These are phyloP conservation scores for Lactifluus rugatus DNA, from an alignment of 768 basidiomycete species.

Conservation along the genomic window DNA sequence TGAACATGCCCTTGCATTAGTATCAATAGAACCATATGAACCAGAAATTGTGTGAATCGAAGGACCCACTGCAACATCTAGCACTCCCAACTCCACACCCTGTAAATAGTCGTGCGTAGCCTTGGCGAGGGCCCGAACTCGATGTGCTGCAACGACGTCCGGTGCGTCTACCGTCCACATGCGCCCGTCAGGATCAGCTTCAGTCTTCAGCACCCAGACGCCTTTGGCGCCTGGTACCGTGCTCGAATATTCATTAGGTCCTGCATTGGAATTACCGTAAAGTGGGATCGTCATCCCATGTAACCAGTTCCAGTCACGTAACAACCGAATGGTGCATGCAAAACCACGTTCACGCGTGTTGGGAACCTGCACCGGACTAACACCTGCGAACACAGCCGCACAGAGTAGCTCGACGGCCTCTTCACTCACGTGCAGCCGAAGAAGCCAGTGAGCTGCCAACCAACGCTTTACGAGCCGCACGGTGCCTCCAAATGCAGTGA, in stretches of 20 bases:
- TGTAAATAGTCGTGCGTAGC: constrained; percentile 60
- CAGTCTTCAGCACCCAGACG: constrained; percentile 75
- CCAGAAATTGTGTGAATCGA: constrained; percentile 35
- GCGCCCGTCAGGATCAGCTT: constrained; percentile 59
- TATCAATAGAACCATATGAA: background rate
- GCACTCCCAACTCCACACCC: constrained; percentile 37
- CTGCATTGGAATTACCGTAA: constrained; percentile 36
- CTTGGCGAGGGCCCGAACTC: constrained; percentile 62
- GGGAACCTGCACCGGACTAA: constrained; percentile 42
- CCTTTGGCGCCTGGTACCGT: constrained; percentile 33
- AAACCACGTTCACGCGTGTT: constrained; percentile 76
- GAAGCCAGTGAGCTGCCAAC: constrained; percentile 84
- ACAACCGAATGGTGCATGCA: constrained; percentile 55
- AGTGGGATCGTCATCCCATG: constrained; percentile 66
- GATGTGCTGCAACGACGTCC: constrained; percentile 59
- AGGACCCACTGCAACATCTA: constrained; percentile 34
- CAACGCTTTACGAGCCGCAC: constrained; percentile 87
- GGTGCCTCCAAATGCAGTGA: constrained; percentile 71
- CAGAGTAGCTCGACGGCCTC: constrained; percentile 84
- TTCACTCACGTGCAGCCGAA: constrained; percentile 58
- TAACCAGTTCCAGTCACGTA: constrained; percentile 82
- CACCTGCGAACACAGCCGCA: constrained; percentile 62
- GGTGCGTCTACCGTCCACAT: constrained; percentile 70
- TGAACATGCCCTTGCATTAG: constrained; percentile 60
- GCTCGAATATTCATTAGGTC: constrained; percentile 20